Percentiles rank a stretch among this genome's conserved stretches.
Evolutionary conservation across 345 rosid genomes (phyloP).

Genomic region (Brassica carinata): DNA sequence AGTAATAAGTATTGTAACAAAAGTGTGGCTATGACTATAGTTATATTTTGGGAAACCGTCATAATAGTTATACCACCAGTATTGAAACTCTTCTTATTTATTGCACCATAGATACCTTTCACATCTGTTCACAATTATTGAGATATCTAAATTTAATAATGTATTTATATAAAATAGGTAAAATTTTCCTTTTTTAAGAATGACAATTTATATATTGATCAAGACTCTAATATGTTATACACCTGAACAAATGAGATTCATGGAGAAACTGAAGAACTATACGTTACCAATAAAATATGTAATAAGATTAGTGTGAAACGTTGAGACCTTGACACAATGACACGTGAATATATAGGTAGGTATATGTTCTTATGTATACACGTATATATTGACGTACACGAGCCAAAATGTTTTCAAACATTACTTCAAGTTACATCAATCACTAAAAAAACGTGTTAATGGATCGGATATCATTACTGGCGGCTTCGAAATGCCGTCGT

Average conservation of each 20-base stretch:
- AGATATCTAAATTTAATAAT: neutral
- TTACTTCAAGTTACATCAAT: conserved; percentile 20
- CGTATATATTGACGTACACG: conserved; percentile 28
- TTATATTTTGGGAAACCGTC: conserved; percentile 40
- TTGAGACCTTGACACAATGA: conserved; percentile 16
- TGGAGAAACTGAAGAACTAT: conserved; percentile 10
- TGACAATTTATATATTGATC: neutral
- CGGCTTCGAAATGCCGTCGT: conserved; percentile 32
- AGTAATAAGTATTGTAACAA: conserved; percentile 15
- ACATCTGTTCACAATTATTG: conserved; percentile 33
- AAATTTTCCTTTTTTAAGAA: neutral
- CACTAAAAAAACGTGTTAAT: conserved; percentile 21
- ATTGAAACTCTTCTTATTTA: conserved; percentile 36
- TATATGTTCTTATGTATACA: neutral
- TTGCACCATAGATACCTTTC: conserved; percentile 33
- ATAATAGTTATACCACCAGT: conserved; percentile 28
- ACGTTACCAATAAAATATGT: conserved; percentile 22
- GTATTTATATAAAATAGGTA: neutral
- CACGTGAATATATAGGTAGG: conserved; percentile 30
- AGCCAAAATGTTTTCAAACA: conserved; percentile 26
- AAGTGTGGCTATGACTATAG: conserved; percentile 33
- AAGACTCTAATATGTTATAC: neutral
- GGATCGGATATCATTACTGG: conserved; percentile 28
- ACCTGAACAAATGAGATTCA: conserved; percentile 6
- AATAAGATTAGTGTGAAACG: conserved; percentile 4